Conservation (phyloP, 1,284 basidiomycete genomes). For the Ganoderma resinaceum region DNA sequence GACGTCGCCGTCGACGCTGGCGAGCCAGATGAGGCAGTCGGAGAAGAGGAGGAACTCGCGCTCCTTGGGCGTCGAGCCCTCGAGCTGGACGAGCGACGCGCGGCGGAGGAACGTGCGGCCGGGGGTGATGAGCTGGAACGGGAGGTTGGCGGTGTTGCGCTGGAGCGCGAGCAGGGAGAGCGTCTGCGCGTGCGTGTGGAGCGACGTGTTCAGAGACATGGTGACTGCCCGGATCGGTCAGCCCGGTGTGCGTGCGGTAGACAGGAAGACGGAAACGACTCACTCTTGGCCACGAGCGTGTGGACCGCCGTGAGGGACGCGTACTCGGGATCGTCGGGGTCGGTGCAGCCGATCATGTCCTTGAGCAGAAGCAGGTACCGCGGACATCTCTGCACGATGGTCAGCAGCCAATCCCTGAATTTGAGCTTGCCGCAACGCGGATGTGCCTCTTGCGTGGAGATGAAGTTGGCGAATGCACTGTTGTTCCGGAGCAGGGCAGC, state of each 20-base stretch:
- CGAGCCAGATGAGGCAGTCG: conserved; percentile 83
- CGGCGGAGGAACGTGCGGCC: conserved; percentile 81
- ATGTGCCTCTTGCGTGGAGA: conserved; percentile 66
- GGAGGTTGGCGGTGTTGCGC: conserved; percentile 74
- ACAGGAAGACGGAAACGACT: conserved; percentile 20
- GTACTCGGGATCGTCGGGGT: conserved; percentile 69
- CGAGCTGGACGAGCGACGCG: conserved; percentile 65
- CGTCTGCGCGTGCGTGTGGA: conserved; percentile 79
- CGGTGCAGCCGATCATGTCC: conserved; percentile 76
- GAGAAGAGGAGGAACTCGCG: conserved; percentile 84
- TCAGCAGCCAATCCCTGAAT: conserved; percentile 85
- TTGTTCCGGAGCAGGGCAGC: conserved; percentile 57
- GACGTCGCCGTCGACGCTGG: conserved; percentile 50
- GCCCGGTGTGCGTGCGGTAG: background rate
- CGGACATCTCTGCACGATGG: conserved; percentile 87
- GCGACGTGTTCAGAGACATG: conserved; percentile 75
- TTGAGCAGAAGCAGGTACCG: conserved; percentile 83
- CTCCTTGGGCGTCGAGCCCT: conserved; percentile 58
- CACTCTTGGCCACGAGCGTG: conserved; percentile 78
- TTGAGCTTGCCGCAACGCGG: conserved; percentile 76
- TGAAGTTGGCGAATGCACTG: conserved; percentile 64
- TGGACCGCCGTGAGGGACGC: conserved; percentile 64
- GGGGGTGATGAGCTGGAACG: conserved; percentile 78
- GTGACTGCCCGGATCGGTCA: conserved; percentile 63
- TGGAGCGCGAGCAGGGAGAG: conserved; percentile 80